A percentile compares a stretch with the other conserved stretches of the same genome.
These are phyloP conservation scores for Blastobotrys arbuscula DNA, from an alignment of 1,139 yeast species.

Conservation along the genomic window DNA sequence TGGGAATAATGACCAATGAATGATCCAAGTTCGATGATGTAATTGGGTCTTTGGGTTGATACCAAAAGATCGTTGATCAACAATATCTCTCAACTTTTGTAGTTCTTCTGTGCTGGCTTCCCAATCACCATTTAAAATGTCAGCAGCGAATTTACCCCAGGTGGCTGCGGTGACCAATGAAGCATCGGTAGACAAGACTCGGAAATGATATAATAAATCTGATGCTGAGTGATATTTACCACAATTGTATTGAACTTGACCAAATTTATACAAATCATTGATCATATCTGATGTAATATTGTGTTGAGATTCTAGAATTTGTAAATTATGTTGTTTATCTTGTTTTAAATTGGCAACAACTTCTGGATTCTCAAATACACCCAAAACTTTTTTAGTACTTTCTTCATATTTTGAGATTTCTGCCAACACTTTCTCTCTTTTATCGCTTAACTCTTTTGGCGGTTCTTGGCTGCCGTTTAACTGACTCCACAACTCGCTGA, in stretches of 20 bases:
- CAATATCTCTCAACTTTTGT: slow-evolving; percentile 47
- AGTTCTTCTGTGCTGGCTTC: slow-evolving; percentile 48
- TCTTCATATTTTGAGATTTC: slow-evolving; percentile 39
- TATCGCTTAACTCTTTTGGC: slow-evolving; percentile 39
- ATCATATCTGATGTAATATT: slow-evolving; percentile 46
- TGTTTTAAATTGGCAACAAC: slow-evolving; percentile 44
- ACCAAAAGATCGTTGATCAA: slow-evolving; percentile 43
- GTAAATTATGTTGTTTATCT: slow-evolving; percentile 48
- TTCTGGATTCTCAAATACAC: slow-evolving; percentile 44
- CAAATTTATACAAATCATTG: slow-evolving; percentile 48
- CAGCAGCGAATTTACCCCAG: slow-evolving; percentile 60
- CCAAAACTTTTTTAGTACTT: slow-evolving; percentile 43
- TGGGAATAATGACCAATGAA: slow-evolving; percentile 61
- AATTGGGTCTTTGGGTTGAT: slow-evolving; percentile 52
- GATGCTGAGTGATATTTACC: slow-evolving; percentile 56
- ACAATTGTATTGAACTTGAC: slow-evolving; percentile 54
- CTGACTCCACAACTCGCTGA: slow-evolving; percentile 40
- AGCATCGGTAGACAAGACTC: slow-evolving; percentile 47
- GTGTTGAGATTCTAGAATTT: slow-evolving; percentile 40
- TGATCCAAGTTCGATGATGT: slow-evolving; percentile 57
- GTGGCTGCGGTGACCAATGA: slow-evolving; percentile 49
- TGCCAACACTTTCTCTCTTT: slow-evolving; percentile 38
- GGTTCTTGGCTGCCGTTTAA: slow-evolving; percentile 38
- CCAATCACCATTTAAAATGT: slow-evolving; percentile 49
- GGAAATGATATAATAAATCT: slow-evolving; percentile 50